phyloP scores from a whole-genome alignment of 306 rosid genomes.

The Quercus alba region DNA sequence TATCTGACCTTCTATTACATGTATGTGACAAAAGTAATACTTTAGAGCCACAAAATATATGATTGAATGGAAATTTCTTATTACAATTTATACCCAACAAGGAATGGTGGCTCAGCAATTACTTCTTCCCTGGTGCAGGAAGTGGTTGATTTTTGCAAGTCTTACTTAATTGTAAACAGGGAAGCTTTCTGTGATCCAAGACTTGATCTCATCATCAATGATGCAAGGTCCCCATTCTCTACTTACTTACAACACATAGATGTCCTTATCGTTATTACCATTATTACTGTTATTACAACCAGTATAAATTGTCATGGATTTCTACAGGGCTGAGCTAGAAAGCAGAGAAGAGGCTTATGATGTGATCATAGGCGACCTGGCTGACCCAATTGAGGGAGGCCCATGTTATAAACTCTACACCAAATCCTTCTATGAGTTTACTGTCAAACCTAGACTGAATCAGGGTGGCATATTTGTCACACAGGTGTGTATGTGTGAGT shows the following conservation, averaged over 20 bases:
- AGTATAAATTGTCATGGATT: slow-evolving; percentile 13
- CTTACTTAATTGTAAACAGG: slow-evolving; percentile 70
- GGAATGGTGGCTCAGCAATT: not conserved
- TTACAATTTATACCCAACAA: not conserved
- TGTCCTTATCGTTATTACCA: not conserved
- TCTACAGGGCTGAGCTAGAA: slow-evolving; percentile 74
- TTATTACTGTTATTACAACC: not conserved
- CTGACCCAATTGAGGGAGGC: slow-evolving; percentile 96
- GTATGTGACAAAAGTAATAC: not conserved
- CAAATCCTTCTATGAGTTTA: slow-evolving; percentile 80
- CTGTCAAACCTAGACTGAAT: slow-evolving; percentile 75
- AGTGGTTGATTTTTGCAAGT: slow-evolving; percentile 92
- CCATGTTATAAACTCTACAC: slow-evolving; percentile 97
- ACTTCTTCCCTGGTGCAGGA: slow-evolving; percentile 54
- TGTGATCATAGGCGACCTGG: slow-evolving; percentile 88
- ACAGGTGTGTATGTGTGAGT: slow-evolving; percentile 43
- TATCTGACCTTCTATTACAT: not conserved
- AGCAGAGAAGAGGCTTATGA: slow-evolving; percentile 58
- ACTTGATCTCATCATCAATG: slow-evolving; percentile 80
- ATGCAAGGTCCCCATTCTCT: slow-evolving; percentile 57
- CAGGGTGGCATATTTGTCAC: slow-evolving; percentile 90
- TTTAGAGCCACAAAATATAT: not conserved
- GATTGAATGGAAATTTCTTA: not conserved
- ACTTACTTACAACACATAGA: not conserved
- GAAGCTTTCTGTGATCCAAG: slow-evolving; percentile 85